Evolutionary conservation across 306 rosid species (phyloP), one percentile per base, ranked within the genome.

Genomic region (Rosa rugosa): DNA sequence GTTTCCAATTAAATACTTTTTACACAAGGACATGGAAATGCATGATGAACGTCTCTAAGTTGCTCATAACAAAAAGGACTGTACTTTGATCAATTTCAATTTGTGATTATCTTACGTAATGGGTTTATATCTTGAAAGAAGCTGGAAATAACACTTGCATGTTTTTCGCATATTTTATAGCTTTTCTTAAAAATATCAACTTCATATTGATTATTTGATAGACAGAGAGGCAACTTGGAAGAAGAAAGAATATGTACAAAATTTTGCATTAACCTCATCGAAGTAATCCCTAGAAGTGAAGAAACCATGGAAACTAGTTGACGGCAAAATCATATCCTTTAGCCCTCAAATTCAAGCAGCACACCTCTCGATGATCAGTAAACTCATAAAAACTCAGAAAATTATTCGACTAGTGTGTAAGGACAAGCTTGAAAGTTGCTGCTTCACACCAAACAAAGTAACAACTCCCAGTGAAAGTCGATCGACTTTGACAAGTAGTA

Each of bases 341-440:
- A 27, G 31, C 6, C 54, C 87, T 73, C 34, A 45, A 46, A 42
- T 60, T 38, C 77, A 25, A 68, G 40, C 76, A 42, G 53, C 31
- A 53, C 36, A 27, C 12, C 12, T 20, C 62, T 56, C 27, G 25
- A 54, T 65, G 25, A n/a, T 57, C 23, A 18, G 4, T 56, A 56
- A 8, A 56, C 62, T 20, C 23, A 23, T 17, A 38, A 17, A 66
- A 17, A 36, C 71, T 17, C 40, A 0, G 57, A 22, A 27, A 44
- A 66, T 70, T 41, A 81, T 59, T 44, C 27, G 80, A 38, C 47
- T 20, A 41, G 27, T 47, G 27, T 47, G 72, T 14, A 77, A 77
- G 70, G 79, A 84, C n/a, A 78, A 83, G 84, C 76, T 80, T 72
- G 78, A 82, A 82, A 82, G 44, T 74, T 77, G 73, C 83, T 47